Base-by-base conservation (phyloP, 129 eudicot species). In the Scalesia atractyloides region DNA sequence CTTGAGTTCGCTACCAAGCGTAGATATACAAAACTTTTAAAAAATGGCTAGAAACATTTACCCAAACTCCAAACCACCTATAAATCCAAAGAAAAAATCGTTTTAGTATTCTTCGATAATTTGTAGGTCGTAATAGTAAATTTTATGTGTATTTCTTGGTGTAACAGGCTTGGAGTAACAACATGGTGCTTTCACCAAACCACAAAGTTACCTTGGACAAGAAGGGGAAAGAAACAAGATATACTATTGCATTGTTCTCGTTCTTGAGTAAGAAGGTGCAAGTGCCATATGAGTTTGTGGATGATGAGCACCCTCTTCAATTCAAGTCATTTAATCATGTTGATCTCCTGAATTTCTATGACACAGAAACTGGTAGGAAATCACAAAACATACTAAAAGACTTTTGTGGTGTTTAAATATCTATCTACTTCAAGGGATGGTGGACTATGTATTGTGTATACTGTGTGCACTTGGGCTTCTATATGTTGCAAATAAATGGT, bases 101-200 rank as follows among this genome's bases (percentile, higher is more conserved):
- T 30, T 24, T 24, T 30, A 30, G 4, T 30, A 26, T 66, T 54
- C 12, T 8, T 63, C 14, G 9, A 5, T 44, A 30, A 62, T 7
- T 56, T 5, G 36, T 60, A 36, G 30, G 7, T 24, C 5, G 18
- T 66, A 11, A 16, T 8, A 13, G 14, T n/a, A 58, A 41, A 4
- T 12, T 26, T 33, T 3, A 39, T 36, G 15, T 56, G 4, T 66
- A 24, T n/a, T 24, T 56, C 3, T 57, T 53, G 59, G 48, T 53
- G 52, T 39, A 5, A n/a, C 49, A 90, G 94, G 96, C 94, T 64
- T 90, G 94, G 96, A 90, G 96, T 72, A 90, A 90, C 69, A 81
- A 78, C 10, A 70, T 69, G 80, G 87, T 90, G 16, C 84, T 87
- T 73, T 83, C 95, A 7, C 95, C 97, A 0, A 82, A 73, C 73